Percentiles rank a stretch among this genome's conserved stretches.
Evolutionary conservation across 768 basidiomycete species (phyloP).

Genomic region (Mycena filopes): DNA sequence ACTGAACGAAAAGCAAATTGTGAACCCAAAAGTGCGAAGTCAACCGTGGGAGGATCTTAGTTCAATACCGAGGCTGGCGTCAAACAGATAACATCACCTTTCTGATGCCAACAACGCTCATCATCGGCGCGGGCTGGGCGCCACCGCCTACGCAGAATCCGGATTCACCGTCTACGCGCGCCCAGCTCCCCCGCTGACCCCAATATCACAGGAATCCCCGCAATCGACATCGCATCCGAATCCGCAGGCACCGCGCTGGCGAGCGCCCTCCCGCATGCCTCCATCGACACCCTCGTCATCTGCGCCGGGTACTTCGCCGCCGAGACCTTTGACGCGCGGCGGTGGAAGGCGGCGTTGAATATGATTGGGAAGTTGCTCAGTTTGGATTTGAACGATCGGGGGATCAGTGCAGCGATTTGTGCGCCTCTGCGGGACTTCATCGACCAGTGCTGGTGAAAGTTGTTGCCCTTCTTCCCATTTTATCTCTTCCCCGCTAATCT

Average conservation of each 20-base stretch:
- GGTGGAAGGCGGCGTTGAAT: constrained; percentile 55
- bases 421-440: too few relatives aligned
- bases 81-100: constrained; percentile 2
- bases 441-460: constrained; percentile 58
- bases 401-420: too few relatives aligned
- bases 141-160: constrained; percentile 41
- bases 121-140: constrained; percentile 59
- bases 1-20: too few relatives aligned
- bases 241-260: constrained; percentile 50
- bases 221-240: constrained; percentile 52
- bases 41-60: too few relatives aligned
- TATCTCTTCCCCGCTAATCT: not conserved
- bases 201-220: constrained; percentile 43
- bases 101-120: constrained; percentile 40
- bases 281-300: constrained; percentile 48
- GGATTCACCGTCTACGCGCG: too few relatives aligned
- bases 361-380: constrained; percentile 58
- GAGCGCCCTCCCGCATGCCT: constrained; percentile 39
- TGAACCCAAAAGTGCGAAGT: too few relatives aligned
- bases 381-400: constrained; percentile 50
- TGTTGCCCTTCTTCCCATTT: not conserved
- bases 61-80: too few relatives aligned
- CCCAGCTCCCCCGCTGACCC: constrained; percentile 45
- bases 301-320: constrained; percentile 44
- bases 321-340: constrained; percentile 49